A percentile compares a stretch with the other conserved stretches of the same genome.
Evolutionary conservation across 164 flowering plant genomes (phyloP).

Genomic region (Taxillus chinensis): DNA sequence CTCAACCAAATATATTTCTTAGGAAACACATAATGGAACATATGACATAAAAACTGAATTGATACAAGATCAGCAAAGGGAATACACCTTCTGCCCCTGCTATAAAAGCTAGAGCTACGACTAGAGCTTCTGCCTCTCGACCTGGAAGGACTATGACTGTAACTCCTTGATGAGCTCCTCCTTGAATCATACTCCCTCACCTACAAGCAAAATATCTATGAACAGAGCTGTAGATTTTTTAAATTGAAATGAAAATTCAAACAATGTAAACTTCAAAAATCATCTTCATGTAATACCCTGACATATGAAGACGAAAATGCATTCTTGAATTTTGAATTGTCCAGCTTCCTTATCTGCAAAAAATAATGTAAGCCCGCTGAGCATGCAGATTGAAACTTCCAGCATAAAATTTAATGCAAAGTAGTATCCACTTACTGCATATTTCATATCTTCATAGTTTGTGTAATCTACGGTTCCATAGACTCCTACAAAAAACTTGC

Average conservation of each 20-base stretch:
- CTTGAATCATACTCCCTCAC: conserved; percentile 44
- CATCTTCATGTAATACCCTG: conserved; percentile 23
- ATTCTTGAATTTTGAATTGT: conserved; percentile 50
- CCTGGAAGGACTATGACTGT: conserved; percentile 34
- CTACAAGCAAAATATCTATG: conserved; percentile 13
- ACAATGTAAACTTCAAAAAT: not conserved
- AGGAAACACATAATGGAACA: not conserved
- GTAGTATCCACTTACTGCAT: conserved; percentile 42
- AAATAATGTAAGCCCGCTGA: not conserved
- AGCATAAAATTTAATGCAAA: not conserved
- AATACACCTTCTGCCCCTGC: conserved; percentile 38
- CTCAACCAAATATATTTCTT: not conserved
- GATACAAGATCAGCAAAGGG: not conserved
- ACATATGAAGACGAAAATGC: conserved; percentile 45
- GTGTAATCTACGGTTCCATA: conserved; percentile 60
- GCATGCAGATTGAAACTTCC: not conserved
- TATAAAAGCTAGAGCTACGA: conserved; percentile 28
- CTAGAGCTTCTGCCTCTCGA: conserved; percentile 35
- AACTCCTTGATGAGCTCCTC: conserved; percentile 36
- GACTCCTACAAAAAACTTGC: conserved; percentile 30
- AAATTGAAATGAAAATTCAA: not conserved
- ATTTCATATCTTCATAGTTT: conserved; percentile 62
- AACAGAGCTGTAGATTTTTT: not conserved
- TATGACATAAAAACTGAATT: not conserved
- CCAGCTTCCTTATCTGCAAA: conserved; percentile 52